Evolutionary conservation across 805 yeast genomes (phyloP).

Genomic region (Candida parachauliodes): DNA sequence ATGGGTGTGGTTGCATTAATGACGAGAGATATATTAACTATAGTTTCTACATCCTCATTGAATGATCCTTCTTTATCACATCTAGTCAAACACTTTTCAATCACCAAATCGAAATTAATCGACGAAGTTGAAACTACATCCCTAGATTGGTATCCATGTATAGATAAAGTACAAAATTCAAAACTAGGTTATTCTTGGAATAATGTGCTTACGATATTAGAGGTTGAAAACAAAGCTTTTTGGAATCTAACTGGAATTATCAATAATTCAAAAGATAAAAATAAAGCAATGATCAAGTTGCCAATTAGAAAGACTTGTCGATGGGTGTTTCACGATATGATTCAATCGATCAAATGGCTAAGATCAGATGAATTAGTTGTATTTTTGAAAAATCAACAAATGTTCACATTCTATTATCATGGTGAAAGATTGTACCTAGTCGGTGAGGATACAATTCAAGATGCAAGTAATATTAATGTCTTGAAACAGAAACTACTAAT

Average conservation of each 20-base stretch:
- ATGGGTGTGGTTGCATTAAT: slow-evolving; percentile 60
- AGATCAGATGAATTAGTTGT: slow-evolving; percentile 24
- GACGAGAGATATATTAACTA: slow-evolving; percentile 45
- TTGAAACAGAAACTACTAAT: slow-evolving; percentile 22
- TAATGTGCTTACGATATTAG: slow-evolving; percentile 54
- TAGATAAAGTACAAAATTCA: slow-evolving; percentile 26
- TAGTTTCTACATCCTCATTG: slow-evolving; percentile 52
- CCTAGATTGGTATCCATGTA: slow-evolving; percentile 61
- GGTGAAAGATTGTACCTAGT: slow-evolving; percentile 4
- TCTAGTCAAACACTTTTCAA: slow-evolving; percentile 49
- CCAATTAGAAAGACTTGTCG: slow-evolving; percentile 21
- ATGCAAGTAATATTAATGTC: slow-evolving; percentile 13
- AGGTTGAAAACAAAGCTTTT: slow-evolving; percentile 40
- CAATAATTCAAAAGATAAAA: slow-evolving; percentile 34
- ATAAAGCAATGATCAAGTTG: slow-evolving; percentile 28
- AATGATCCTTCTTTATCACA: slow-evolving; percentile 20
- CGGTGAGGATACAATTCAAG: slow-evolving; percentile 1
- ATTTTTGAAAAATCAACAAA: slow-evolving; percentile 10
- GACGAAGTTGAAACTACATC: slow-evolving; percentile 30
- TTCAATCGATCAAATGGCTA: slow-evolving; percentile 58
- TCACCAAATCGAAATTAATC: slow-evolving; percentile 43
- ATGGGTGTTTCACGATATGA: slow-evolving; percentile 22
- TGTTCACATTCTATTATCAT: slow-evolving; percentile 10
- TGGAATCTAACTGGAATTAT: slow-evolving; percentile 21
- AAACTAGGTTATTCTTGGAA: slow-evolving; percentile 67